Conservation (phyloP, 2,329 filamentous ascomycete species). For the Calycina herbarum region DNA sequence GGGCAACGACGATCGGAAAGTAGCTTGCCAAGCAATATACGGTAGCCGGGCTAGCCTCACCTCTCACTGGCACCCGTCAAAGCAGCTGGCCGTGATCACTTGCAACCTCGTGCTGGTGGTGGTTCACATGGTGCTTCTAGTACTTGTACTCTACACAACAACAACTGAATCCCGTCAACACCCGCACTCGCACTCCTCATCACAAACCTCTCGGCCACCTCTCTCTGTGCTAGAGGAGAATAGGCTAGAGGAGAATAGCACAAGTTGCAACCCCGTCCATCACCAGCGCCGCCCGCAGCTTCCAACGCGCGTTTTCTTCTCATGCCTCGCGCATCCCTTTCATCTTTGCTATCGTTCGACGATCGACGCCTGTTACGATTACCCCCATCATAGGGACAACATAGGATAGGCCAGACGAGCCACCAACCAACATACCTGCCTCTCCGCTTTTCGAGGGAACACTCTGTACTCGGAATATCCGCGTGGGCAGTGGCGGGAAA, state of each 20-base stretch:
- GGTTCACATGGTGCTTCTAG: background rate
- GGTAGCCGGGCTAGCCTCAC: background rate
- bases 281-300: background rate
- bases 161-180: conserved; percentile 1
- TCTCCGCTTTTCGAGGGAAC: background rate
- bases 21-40: background rate
- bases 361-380: conserved; percentile 6
- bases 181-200: background rate
- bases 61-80: background rate
- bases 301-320: conserved; percentile 11
- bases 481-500: background rate
- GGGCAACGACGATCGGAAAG: background rate
- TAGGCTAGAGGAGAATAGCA: background rate
- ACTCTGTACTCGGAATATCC: background rate
- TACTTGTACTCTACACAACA: background rate
- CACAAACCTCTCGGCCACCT: background rate
- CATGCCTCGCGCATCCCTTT: conserved; percentile 17
- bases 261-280: background rate
- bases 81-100: background rate
- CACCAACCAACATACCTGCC: background rate
- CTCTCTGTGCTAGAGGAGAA: background rate
- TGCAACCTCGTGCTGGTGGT: background rate
- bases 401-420: background rate
- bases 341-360: conserved; percentile 12
- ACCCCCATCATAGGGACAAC: conserved; percentile 5